Percentiles rank a stretch among this genome's conserved stretches.
Evolutionary conservation across 306 rosid species (phyloP).

Genomic region (Betula pendula): DNA sequence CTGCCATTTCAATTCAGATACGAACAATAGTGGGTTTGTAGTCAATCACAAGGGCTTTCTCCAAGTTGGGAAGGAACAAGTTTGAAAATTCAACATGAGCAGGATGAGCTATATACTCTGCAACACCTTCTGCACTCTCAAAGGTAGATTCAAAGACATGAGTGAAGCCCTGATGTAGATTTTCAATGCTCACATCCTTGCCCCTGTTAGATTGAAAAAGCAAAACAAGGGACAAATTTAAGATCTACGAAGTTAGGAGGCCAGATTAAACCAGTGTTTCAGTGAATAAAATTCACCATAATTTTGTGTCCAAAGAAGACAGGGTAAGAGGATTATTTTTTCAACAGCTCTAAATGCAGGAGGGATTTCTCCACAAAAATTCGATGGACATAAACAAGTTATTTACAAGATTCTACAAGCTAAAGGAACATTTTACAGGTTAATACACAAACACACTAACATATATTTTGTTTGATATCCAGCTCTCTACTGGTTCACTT

Average conservation of each 20-base stretch:
- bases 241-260: not conserved
- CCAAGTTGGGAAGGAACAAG: conserved; percentile 47
- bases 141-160: conserved; percentile 85
- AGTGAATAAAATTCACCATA: not conserved
- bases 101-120: conserved; percentile 76
- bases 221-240: not conserved
- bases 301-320: not conserved
- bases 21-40: conserved; percentile 59
- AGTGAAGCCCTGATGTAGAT: conserved; percentile 82
- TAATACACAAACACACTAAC: not conserved
- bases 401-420: not conserved
- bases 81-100: conserved; percentile 70
- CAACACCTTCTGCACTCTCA: conserved; percentile 70
- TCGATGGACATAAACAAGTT: not conserved
- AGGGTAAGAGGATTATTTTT: not conserved
- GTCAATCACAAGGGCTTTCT: conserved; percentile 61
- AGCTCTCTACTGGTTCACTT: not conserved
- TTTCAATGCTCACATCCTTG: conserved; percentile 71
- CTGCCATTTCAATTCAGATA: conserved; percentile 20
- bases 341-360: not conserved
- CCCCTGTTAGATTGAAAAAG: conserved; percentile 51
- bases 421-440: not conserved
- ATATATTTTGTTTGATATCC: not conserved
- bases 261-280: not conserved
- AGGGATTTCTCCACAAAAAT: not conserved